A percentile compares a stretch with the other conserved stretches of the same genome.
Conservation (phyloP, 2,329 filamentous ascomycete genomes). For the Coniella vitis region DNA sequence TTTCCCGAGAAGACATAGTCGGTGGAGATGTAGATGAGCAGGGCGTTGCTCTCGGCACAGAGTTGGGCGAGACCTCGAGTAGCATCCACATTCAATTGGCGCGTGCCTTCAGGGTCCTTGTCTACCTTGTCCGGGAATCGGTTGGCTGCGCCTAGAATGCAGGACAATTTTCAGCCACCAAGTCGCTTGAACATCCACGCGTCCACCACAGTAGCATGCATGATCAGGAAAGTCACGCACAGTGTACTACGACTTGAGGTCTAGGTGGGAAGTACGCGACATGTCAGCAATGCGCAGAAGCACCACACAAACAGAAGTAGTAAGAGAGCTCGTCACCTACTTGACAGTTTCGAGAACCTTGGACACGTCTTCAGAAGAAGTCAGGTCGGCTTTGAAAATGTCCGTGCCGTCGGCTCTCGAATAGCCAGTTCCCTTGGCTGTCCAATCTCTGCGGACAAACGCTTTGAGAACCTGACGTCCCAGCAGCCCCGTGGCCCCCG, state of each 20-base stretch:
- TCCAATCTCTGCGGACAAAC: conserved; percentile 62
- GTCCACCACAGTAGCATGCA: neutral
- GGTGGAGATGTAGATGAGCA: conserved; percentile 74
- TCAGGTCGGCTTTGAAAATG: conserved; percentile 54
- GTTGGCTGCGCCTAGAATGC: conserved; percentile 66
- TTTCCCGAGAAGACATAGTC: conserved; percentile 73
- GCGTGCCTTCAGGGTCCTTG: conserved; percentile 67
- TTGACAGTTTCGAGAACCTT: conserved; percentile 45
- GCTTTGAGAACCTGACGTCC: conserved; percentile 69
- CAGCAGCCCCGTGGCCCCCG: conserved; percentile 77
- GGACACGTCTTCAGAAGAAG: conserved; percentile 38
- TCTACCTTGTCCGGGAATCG: conserved; percentile 83
- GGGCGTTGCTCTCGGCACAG: conserved; percentile 53
- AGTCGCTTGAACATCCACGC: no score
- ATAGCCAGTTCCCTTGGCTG: conserved; percentile 66
- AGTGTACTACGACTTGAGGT: conserved; percentile 74
- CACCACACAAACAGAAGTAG: no score
- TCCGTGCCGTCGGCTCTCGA: conserved; percentile 65
- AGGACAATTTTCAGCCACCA: neutral
- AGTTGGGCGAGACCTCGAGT: conserved; percentile 58
- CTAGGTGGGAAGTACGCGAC: conserved; percentile 34
- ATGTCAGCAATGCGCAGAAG: no score
- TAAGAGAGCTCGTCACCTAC: conserved; percentile 38
- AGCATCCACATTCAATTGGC: conserved; percentile 66
- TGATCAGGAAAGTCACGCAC: conserved; percentile 37